Percentiles rank a stretch among this genome's conserved stretches.
phyloP scores from a whole-genome alignment of 2,329 filamentous ascomycete species.

The Fusarium verticillioides region DNA sequence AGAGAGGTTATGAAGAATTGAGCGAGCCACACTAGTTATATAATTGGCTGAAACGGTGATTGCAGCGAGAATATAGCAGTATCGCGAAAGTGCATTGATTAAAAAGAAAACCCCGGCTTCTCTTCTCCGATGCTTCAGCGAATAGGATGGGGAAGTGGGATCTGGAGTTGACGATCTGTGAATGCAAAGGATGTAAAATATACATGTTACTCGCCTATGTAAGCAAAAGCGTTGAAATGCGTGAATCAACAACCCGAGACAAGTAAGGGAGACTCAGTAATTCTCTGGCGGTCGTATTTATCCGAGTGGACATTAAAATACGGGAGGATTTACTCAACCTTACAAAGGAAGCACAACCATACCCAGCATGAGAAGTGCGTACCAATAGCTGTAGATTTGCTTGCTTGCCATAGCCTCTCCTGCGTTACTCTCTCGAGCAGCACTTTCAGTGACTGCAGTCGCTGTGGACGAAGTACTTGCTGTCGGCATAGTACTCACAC shows the following conservation, averaged over 20 bases:
- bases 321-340: not conserved
- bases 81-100: not conserved
- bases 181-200: not conserved
- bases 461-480: not conserved
- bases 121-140: not conserved
- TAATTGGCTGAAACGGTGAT: not conserved
- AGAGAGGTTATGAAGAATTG: not conserved
- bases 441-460: not conserved
- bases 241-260: not conserved
- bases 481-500: not conserved
- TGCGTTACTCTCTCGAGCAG: not conserved
- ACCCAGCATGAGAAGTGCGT: not conserved
- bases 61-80: not conserved
- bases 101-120: not conserved
- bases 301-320: not conserved
- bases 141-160: not conserved
- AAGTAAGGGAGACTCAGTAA: not conserved
- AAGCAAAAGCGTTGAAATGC: not conserved
- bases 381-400: not conserved
- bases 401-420: not conserved
- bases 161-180: not conserved
- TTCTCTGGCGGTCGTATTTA: not conserved
- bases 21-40: not conserved
- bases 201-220: not conserved
- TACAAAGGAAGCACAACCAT: not conserved